Evolutionary conservation across 108 stramenopile species (phyloP).

Genomic region (Licmophora abbreviata): DNA sequence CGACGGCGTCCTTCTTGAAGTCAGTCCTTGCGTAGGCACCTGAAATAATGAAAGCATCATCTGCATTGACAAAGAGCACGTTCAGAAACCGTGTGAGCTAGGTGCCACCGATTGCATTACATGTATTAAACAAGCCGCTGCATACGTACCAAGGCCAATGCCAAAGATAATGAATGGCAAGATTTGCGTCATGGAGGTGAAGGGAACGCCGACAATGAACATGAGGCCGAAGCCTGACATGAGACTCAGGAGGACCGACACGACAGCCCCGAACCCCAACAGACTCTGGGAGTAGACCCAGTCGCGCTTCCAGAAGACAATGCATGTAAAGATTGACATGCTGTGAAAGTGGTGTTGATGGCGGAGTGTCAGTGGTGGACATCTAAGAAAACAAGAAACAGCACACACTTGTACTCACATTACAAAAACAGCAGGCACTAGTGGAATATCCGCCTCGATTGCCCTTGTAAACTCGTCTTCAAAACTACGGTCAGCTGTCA

Average conservation of each 20-base stretch:
- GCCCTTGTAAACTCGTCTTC: constrained; percentile 10
- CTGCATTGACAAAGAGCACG: too few species aligned
- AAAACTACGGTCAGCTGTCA: constrained; percentile 4
- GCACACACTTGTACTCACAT: too few species aligned
- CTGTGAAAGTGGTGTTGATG: too few species aligned
- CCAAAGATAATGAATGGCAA: constrained; percentile 20
- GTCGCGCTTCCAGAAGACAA: constrained; percentile 11
- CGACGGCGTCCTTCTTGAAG: neutral
- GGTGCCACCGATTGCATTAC: too few species aligned
- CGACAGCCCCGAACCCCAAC: constrained; percentile 14
- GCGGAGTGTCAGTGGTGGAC: too few species aligned
- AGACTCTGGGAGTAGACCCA: constrained; percentile 10
- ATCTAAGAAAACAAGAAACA: too few species aligned
- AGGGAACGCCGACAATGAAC: constrained; percentile 17
- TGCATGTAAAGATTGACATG: constrained; percentile 13
- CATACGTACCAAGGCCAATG: constrained; percentile 25
- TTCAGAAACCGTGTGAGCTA: too few species aligned
- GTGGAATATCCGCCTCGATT: constrained; percentile 10
- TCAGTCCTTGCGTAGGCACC: constrained; percentile 1
- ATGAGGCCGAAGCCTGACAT: constrained; percentile 13
- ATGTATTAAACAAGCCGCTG: too few species aligned
- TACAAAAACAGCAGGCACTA: constrained; percentile 9
- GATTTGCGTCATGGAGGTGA: constrained; percentile 21
- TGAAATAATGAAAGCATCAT: constrained; percentile 7
- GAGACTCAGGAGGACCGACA: constrained; percentile 10